Conservation (phyloP, 495 filamentous ascomycete species). For the Stereocaulon alpinum region DNA sequence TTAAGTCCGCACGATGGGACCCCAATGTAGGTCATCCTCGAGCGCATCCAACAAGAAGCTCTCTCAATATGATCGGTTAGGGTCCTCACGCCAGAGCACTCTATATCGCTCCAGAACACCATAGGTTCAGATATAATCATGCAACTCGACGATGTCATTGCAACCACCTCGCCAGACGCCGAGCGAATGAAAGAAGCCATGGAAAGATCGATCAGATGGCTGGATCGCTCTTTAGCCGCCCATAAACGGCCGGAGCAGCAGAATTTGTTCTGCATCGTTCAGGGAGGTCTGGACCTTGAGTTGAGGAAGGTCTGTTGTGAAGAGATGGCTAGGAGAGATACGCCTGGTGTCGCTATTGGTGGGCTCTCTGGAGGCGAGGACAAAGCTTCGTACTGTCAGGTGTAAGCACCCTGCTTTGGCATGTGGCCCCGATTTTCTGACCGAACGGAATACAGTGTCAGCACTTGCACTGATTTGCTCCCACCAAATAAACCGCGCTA, state of each 20-base stretch:
- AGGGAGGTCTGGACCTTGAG: constrained; percentile 87
- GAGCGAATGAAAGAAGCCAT: constrained; percentile 86
- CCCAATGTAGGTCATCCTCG: constrained; percentile 58
- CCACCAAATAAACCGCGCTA: constrained; percentile 90
- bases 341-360: constrained; percentile 93
- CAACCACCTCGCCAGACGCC: constrained; percentile 82
- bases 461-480: constrained; percentile 72
- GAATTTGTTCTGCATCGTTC: constrained; percentile 98
- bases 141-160: constrained; percentile 97
- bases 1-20: constrained; percentile 87
- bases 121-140: constrained; percentile 99
- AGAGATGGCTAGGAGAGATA: constrained; percentile 86
- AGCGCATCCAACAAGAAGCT: not conserved
- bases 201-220: constrained; percentile 94
- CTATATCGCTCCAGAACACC: constrained; percentile 88
- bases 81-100: constrained; percentile 94
- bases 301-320: constrained; percentile 73
- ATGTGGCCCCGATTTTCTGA: not conserved
- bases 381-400: constrained; percentile 52
- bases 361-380: constrained; percentile 81
- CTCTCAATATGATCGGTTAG: constrained; percentile 25
- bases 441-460: constrained; percentile 43
- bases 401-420: constrained; percentile 30
- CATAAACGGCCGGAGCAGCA: constrained; percentile 75
- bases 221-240: constrained; percentile 89